Evolutionary conservation across 2,329 filamentous ascomycete genomes (phyloP), one percentile per base, ranked within the genome.

Genomic region (Xylaria sp.): DNA sequence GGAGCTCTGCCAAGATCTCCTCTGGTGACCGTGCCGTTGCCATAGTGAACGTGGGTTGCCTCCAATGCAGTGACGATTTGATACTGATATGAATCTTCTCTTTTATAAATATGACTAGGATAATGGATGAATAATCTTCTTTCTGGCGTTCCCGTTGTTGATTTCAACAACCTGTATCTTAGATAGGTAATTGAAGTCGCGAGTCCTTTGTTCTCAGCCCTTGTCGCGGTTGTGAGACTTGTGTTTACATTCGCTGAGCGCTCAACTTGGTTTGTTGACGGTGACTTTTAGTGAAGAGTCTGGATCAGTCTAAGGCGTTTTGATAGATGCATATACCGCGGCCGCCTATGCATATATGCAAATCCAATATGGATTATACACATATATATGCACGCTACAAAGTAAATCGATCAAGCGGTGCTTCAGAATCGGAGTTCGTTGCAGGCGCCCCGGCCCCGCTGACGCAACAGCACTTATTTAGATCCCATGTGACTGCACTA

Each of bases 1-100:
- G 72, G 49, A 90, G 74, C 13, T 77, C 71, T 42, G 74, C 71
- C 11, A 86, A 72, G 18, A 80, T 77, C 37, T 80, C 69, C 19
- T 73, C 68, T 11, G 74, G 69, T 42, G 75, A 73, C 48, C 59
- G 57, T 13, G 65, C 65, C 13, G 65, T 65, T 54, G 55, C 71
- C 70, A 69, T 70, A 8, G 47, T 42, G 47, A 34, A 23, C n/a
- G 44, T 10, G 9, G 19, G 18, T 11, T 11, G 16, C 13, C 42
- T 19, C 30, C 4, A 39, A 37, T 18, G 4, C 19, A 47, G 18
- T 34, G 19, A 10, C 54, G 8, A 13, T 10, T 8, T 4, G 1
- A 30, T 16, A 13, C 23, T n/a, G 35, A 42, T 16, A 2, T 7
- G n/a, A 18, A 10, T 30, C 18, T 49, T 11, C 16, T 49, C 2